Evolutionary conservation across 2,329 filamentous ascomycete species (phyloP).

Genomic region (Penicillium capsulatum): DNA sequence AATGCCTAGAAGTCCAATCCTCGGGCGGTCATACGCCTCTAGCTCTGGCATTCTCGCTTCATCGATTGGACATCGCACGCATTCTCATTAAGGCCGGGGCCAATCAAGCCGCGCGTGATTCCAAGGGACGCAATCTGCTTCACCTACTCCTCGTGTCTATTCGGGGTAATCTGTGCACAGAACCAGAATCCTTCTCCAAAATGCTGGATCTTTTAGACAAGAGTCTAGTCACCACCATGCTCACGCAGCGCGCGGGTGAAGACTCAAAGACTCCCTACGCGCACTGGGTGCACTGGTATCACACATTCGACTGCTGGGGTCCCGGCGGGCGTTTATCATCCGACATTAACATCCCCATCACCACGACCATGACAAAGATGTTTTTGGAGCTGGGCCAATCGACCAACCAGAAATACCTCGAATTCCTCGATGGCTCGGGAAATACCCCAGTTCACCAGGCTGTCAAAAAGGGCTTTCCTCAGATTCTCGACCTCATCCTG

Average conservation of each 20-base stretch:
- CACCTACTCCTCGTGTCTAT: slow-evolving; percentile 51
- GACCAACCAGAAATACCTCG: slow-evolving; percentile 43
- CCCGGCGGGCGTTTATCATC: too few species aligned
- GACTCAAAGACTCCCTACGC: slow-evolving; percentile 51
- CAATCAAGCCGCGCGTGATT: slow-evolving; percentile 63
- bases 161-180: slow-evolving; percentile 20
- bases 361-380: slow-evolving; percentile 44
- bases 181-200: slow-evolving; percentile 49
- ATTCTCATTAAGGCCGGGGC: slow-evolving; percentile 65
- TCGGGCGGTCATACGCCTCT: slow-evolving; percentile 56
- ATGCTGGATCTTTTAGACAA: slow-evolving; percentile 58
- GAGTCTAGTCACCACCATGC: slow-evolving; percentile 44
- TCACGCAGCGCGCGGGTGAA: slow-evolving; percentile 29
- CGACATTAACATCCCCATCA: too few species aligned
- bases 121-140: slow-evolving; percentile 61
- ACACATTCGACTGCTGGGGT: background rate
- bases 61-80: slow-evolving; percentile 39
- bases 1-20: slow-evolving; percentile 58
- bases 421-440: slow-evolving; percentile 42
- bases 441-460: slow-evolving; percentile 43
- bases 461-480: slow-evolving; percentile 47
- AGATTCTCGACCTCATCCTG: slow-evolving; percentile 53
- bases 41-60: slow-evolving; percentile 58
- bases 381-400: slow-evolving; percentile 56
- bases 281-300: slow-evolving; percentile 45